Percentiles rank a stretch among this genome's conserved stretches.
Conservation (phyloP, 2,329 filamentous ascomycete species). For the Venturia effusa region DNA sequence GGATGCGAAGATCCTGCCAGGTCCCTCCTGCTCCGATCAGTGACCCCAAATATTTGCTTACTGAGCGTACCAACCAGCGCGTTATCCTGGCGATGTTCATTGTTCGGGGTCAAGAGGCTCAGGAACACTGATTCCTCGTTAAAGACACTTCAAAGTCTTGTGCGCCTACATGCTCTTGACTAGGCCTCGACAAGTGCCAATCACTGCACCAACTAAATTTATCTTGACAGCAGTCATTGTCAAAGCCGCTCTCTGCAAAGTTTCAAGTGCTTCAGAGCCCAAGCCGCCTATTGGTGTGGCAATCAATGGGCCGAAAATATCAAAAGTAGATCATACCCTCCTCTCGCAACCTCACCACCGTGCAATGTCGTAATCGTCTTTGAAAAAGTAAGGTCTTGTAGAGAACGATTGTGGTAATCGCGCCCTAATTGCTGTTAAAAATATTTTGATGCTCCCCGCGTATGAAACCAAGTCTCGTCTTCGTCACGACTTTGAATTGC, state of each 20-base stretch:
- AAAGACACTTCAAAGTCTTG: background rate
- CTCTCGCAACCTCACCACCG: too few species aligned
- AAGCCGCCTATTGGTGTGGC: too few species aligned
- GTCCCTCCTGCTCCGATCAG: conserved; percentile 1
- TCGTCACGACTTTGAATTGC: too few species aligned
- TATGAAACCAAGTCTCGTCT: too few species aligned
- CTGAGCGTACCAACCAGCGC: background rate
- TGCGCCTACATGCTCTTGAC: background rate
- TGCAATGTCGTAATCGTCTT: too few species aligned
- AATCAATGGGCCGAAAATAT: too few species aligned
- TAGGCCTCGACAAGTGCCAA: background rate
- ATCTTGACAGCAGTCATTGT: background rate
- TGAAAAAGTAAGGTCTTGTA: too few species aligned
- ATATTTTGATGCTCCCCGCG: too few species aligned
- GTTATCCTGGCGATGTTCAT: background rate
- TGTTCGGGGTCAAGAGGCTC: background rate
- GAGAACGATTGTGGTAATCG: too few species aligned
- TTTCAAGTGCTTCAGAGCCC: background rate
- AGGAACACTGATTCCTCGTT: background rate
- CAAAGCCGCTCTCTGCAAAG: background rate
- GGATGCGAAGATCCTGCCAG: conserved; percentile 4
- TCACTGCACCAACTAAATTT: background rate
- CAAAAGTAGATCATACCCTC: too few species aligned
- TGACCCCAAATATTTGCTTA: background rate
- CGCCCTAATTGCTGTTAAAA: too few species aligned